Conservation (phyloP, 257 asterid species). For the Nicotiana benthamiana region DNA sequence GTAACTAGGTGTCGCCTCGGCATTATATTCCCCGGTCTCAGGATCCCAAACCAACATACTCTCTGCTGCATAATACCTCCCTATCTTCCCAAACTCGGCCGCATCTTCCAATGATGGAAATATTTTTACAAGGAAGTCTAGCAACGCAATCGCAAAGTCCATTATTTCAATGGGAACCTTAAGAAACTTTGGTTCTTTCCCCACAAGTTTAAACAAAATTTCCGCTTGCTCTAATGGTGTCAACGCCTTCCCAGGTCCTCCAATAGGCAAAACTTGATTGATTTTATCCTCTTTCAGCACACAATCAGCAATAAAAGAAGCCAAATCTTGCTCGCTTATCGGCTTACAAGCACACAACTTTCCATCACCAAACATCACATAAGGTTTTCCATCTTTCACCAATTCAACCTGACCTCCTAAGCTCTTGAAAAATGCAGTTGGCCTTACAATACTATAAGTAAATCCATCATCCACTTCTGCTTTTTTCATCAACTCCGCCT, state of each 20-base stretch:
- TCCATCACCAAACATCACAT: constrained; percentile 98
- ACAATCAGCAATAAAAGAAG: constrained; percentile 70
- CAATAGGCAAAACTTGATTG: constrained; percentile 64
- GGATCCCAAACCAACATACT: constrained; percentile 82
- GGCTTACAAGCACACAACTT: constrained; percentile 91
- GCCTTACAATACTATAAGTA: constrained; percentile 83
- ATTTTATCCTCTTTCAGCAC: constrained; percentile 47
- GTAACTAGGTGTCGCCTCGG: constrained; percentile 84
- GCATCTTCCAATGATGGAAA: constrained; percentile 79
- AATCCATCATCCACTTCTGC: constrained; percentile 37
- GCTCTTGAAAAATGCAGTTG: constrained; percentile 98
- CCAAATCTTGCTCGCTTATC: constrained; percentile 82
- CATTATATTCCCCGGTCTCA: constrained; percentile 59
- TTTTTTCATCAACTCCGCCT: constrained; percentile 58
- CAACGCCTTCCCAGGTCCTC: constrained; percentile 88
- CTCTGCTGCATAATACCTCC: constrained; percentile 95
- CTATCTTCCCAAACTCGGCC: constrained; percentile 96
- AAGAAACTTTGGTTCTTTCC: constrained; percentile 66
- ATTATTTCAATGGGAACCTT: constrained; percentile 82
- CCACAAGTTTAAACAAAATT: constrained; percentile 64
- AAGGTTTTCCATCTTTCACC: constrained; percentile 93
- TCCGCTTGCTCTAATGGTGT: constrained; percentile 96
- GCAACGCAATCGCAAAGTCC: constrained; percentile 84
- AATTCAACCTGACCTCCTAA: constrained; percentile 89
- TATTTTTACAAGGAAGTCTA: constrained; percentile 68